Base-by-base conservation (phyloP, 2,329 filamentous ascomycete genomes). In the Ascomycota sp. region DNA sequence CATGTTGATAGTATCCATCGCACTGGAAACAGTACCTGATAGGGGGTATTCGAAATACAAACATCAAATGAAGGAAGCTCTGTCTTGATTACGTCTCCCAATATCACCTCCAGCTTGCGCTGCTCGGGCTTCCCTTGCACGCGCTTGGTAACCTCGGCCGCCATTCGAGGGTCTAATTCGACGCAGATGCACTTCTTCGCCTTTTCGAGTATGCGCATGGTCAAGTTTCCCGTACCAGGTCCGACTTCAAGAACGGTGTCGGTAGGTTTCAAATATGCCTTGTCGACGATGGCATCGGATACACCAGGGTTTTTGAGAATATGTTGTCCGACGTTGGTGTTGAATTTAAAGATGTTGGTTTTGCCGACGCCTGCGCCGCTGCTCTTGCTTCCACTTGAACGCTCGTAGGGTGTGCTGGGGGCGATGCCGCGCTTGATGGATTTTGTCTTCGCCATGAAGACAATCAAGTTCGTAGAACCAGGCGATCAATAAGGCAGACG, bases 321-420 rank as follows among this genome's bases (percentile, higher is more conserved):
- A 54, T 95, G 82, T 51, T 69, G 64, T 45, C 86, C 83, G 43
- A 89, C 70, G 53, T 86, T 64, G 45, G 78, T 89, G 62, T 92
- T 92, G 72, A 93, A 92, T 54, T 91, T 92, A 70, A 95, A 95
- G 55, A 93, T 81, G 46, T 80, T 84, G 59, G 92, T 83, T 48
- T 61, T 61, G 37, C 39, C 43, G n/a, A 42, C 35, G 36, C 37
- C 40, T 32, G 37, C 36, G 34, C 42, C 38, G 25, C 39, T 38
- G 30, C 35, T 39, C 32, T 37, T 38, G 32, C 43, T 37, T 9
- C 40, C 39, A 29, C 38, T 40, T 11, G 53, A 50, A 35, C 58
- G 53, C 21, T 63, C 58, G 43, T 64, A 63, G 0, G 55, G 55
- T 2, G 47, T 47, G 25, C 51, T 49, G 36, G 57, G 53, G 38